These are phyloP conservation scores for Diaporthe eres DNA, from an alignment of 2,329 filamentous ascomycete genomes.

Conservation along the genomic window DNA sequence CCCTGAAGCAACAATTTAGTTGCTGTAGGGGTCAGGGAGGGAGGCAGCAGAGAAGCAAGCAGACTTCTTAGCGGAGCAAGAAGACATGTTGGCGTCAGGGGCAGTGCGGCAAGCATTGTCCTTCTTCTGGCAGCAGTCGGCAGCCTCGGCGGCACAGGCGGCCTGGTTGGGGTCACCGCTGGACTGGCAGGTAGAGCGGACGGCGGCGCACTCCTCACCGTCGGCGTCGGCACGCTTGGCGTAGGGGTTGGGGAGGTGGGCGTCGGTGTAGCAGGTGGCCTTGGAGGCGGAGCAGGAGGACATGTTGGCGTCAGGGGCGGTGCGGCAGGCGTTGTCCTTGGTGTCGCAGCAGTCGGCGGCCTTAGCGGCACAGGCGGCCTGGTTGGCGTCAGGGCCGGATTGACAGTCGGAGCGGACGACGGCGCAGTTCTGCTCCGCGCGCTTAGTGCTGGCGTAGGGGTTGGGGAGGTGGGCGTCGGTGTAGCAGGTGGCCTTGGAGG, in stretches of 20 bases:
- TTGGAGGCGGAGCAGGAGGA: background rate
- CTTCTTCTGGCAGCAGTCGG: slow-evolving; percentile 1
- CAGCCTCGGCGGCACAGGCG: background rate
- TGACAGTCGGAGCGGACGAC: slow-evolving; percentile 13
- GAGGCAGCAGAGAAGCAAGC: slow-evolving; percentile 10
- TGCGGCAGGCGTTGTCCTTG: slow-evolving; percentile 20
- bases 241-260: slow-evolving; percentile 20
- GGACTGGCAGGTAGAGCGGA: slow-evolving; percentile 2
- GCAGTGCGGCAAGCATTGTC: slow-evolving; percentile 7
- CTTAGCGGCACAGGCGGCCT: background rate
- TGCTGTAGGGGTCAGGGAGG: slow-evolving; percentile 21
- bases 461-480: background rate
- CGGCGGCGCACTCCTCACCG: slow-evolving; percentile 7
- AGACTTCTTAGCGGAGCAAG: slow-evolving; percentile 10
- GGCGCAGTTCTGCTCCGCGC: slow-evolving; percentile 18
- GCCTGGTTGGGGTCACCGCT: background rate
- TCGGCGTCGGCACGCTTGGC: slow-evolving; percentile 20
- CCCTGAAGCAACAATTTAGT: slow-evolving; percentile 14
- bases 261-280: slow-evolving; percentile 19
- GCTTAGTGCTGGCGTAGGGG: slow-evolving; percentile 19
- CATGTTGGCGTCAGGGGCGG: slow-evolving; percentile 2
- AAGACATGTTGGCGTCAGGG: slow-evolving; percentile 18
- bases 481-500: slow-evolving; percentile 23
- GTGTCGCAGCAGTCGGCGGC: slow-evolving; percentile 15
- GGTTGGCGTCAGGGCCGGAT: slow-evolving; percentile 1